Evolutionary conservation across 495 filamentous ascomycete genomes (phyloP).

Genomic region (Xylaria bambusicola): DNA sequence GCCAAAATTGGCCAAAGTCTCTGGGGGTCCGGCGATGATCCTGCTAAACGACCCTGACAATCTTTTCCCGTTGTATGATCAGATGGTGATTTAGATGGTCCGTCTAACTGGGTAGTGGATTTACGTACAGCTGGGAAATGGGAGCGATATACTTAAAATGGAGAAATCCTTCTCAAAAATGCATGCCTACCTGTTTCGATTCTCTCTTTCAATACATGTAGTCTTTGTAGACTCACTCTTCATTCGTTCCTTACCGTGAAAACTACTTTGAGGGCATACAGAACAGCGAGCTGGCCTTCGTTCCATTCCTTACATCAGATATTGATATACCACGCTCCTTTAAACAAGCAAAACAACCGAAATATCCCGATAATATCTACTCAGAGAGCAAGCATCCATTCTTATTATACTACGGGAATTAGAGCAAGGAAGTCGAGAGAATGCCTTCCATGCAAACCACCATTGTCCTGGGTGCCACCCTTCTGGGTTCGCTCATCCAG

Average conservation of each 20-base stretch:
- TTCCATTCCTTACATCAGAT: conserved; percentile 16
- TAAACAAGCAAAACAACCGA: background rate
- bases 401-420: background rate
- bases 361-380: background rate
- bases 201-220: conserved; percentile 6
- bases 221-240: conserved; percentile 20
- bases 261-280: conserved; percentile 7
- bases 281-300: conserved; percentile 11
- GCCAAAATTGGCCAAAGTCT: background rate
- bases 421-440: conserved; percentile 3
- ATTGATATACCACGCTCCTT: conserved; percentile 1
- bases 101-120: background rate
- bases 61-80: conserved; percentile 21
- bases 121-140: background rate
- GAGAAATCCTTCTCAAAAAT: background rate
- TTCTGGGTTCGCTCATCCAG: conserved; percentile 27
- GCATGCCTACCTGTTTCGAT: background rate
- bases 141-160: conserved; percentile 1
- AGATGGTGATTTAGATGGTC: background rate
- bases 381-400: background rate
- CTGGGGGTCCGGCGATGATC: conserved; percentile 20
- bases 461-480: conserved; percentile 25
- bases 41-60: conserved; percentile 25
- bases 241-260: conserved; percentile 23
- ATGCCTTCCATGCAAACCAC: conserved; percentile 31